These are phyloP conservation scores for Mortierella sp. DNA, from an alignment of 371 early-diverging fungal species.

Conservation along the genomic window DNA sequence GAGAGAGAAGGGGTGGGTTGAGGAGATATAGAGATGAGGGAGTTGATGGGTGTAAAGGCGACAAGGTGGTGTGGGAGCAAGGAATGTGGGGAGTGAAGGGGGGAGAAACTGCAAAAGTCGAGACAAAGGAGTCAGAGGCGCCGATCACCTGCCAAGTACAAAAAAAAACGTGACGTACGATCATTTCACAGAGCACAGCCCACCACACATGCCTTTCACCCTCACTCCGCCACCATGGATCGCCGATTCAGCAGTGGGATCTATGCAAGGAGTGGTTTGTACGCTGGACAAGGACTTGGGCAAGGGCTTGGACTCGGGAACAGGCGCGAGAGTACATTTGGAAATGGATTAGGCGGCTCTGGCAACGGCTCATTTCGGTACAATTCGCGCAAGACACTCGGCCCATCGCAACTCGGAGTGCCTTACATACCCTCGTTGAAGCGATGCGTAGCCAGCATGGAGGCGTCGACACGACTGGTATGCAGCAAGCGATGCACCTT, in stretches of 20 bases:
- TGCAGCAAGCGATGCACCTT: too few species aligned
- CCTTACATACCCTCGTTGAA: constrained; percentile 28
- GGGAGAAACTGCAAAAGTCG: background rate
- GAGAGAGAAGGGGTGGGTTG: background rate
- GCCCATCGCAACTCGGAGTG: background rate
- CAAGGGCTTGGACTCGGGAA: background rate
- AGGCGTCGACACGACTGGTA: constrained; percentile 30
- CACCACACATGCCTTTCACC: too few species aligned
- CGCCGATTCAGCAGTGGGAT: background rate
- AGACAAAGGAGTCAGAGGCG: background rate
- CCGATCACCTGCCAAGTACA: background rate
- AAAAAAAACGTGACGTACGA: too few species aligned
- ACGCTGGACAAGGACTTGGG: background rate
- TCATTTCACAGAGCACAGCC: too few species aligned
- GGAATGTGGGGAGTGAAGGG: background rate
- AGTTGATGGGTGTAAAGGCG: background rate
- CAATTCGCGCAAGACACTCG: constrained; percentile 5
- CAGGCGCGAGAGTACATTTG: background rate
- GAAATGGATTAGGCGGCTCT: background rate
- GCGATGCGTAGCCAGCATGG: constrained; percentile 35
- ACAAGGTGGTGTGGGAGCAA: background rate
- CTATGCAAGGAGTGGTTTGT: background rate
- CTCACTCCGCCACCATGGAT: background rate
- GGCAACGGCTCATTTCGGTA: background rate
- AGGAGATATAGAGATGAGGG: background rate